phyloP scores from a whole-genome alignment of 2,329 filamentous ascomycete genomes.

The Botrytis cinerea region DNA sequence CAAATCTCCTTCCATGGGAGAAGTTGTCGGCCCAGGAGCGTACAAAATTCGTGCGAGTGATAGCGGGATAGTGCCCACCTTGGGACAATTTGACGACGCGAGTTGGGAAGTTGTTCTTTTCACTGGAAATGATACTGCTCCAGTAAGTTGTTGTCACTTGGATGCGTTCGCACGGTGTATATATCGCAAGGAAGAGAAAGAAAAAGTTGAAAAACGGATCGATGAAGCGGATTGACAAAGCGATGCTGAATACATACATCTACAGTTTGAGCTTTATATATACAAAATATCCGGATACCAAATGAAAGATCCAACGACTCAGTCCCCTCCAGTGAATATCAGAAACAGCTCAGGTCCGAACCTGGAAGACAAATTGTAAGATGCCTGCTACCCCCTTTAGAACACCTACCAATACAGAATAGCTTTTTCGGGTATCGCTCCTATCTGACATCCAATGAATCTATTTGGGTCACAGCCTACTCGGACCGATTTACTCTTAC shows the following conservation, averaged over 20 bases:
- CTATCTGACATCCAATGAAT: slow-evolving; percentile 12
- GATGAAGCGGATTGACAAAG: not conserved
- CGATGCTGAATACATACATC: not conserved
- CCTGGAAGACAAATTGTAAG: slow-evolving; percentile 20
- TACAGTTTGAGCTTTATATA: not conserved
- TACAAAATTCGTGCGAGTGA: slow-evolving; percentile 17
- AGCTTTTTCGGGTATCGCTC: slow-evolving; percentile 21
- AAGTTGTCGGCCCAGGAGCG: not conserved
- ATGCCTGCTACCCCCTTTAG: not conserved
- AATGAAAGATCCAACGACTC: slow-evolving; percentile 16
- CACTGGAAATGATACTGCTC: slow-evolving; percentile 15
- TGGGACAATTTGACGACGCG: not conserved
- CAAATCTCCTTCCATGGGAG: slow-evolving; percentile 15
- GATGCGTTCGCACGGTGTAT: not conserved
- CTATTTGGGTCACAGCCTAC: slow-evolving; percentile 21
- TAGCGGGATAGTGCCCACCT: slow-evolving; percentile 15
- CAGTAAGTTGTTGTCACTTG: slow-evolving; percentile 5
- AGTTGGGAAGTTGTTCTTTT: slow-evolving; percentile 21
- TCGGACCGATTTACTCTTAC: slow-evolving; percentile 18
- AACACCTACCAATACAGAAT: not conserved
- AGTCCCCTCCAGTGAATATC: slow-evolving; percentile 8
- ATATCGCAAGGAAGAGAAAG: not conserved
- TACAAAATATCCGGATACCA: not conserved
- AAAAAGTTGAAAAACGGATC: not conserved
- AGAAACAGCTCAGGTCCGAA: not conserved